Percentiles rank a stretch among this genome's conserved stretches.
Evolutionary conservation across 2,329 filamentous ascomycete genomes (phyloP).

Genomic region (Cladosporium sp.): DNA sequence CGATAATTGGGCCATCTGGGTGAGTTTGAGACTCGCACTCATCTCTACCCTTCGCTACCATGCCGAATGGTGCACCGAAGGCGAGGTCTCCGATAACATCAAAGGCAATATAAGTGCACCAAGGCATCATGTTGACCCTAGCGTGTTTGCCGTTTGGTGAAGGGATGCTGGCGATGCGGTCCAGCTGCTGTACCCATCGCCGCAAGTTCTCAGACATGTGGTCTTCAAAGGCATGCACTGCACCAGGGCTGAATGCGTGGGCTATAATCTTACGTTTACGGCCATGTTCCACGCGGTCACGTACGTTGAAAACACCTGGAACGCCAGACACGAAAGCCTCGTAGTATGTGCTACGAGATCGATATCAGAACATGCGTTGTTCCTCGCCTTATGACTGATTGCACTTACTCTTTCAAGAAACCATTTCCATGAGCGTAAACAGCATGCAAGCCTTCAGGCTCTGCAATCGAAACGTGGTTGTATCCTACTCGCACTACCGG

Average conservation of each 20-base stretch:
- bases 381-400: not conserved
- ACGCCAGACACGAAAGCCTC: slow-evolving; percentile 34
- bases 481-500: not conserved
- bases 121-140: slow-evolving; percentile 23
- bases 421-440: slow-evolving; percentile 33
- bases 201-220: slow-evolving; percentile 29
- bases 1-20: slow-evolving; percentile 16
- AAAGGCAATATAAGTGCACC: slow-evolving; percentile 25
- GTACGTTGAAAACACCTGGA: slow-evolving; percentile 33
- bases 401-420: slow-evolving; percentile 28
- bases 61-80: slow-evolving; percentile 27
- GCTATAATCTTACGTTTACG: slow-evolving; percentile 35
- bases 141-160: slow-evolving; percentile 14
- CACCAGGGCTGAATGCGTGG: slow-evolving; percentile 32
- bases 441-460: slow-evolving; percentile 20
- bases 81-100: slow-evolving; percentile 24
- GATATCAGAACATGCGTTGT: not conserved
- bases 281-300: slow-evolving; percentile 32
- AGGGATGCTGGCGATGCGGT: slow-evolving; percentile 17
- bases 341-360: slow-evolving; percentile 23
- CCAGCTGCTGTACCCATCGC: slow-evolving; percentile 20
- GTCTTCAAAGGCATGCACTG: slow-evolving; percentile 31
- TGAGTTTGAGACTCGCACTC: slow-evolving; percentile 21
- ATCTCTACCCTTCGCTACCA: slow-evolving; percentile 23
- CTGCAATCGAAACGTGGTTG: slow-evolving; percentile 21